phyloP scores from a whole-genome alignment of 495 filamentous ascomycete genomes.

The Staphylotrichum tortipilum region DNA sequence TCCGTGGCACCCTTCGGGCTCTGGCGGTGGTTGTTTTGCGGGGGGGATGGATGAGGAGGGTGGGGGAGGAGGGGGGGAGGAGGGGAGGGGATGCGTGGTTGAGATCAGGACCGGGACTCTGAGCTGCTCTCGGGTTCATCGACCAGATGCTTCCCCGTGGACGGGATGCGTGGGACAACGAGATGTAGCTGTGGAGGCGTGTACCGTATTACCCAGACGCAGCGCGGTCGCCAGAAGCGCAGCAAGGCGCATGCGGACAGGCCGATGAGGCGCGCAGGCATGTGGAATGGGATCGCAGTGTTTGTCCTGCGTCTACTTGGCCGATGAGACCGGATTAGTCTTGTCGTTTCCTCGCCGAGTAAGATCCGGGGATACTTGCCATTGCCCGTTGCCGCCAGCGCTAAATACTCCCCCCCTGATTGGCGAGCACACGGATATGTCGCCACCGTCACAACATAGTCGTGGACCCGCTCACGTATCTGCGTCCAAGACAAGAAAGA shows the following conservation, averaged over 20 bases:
- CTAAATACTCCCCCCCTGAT: slow-evolving; percentile 10
- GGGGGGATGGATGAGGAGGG: too few species aligned
- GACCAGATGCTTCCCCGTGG: neutral
- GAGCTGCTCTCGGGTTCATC: too few species aligned
- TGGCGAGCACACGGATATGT: slow-evolving; percentile 9
- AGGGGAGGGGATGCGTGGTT: too few species aligned
- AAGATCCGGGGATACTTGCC: slow-evolving; percentile 1
- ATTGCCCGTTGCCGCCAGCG: neutral
- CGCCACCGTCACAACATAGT: slow-evolving; percentile 7
- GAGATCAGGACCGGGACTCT: neutral
- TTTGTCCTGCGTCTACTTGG: neutral
- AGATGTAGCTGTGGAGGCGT: too few species aligned
- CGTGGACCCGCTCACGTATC: neutral
- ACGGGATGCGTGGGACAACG: too few species aligned
- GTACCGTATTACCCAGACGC: too few species aligned
- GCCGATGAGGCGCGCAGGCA: too few species aligned
- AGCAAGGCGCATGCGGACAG: neutral
- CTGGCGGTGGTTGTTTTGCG: neutral
- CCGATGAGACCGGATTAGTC: neutral
- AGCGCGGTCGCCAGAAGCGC: too few species aligned
- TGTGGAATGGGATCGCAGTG: too few species aligned
- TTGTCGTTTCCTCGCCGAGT: neutral
- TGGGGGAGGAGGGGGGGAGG: too few species aligned
- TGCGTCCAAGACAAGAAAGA: neutral
- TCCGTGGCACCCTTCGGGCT: neutral